phyloP scores from a whole-genome alignment of 139 green algal genomes.

The Haematococcus sp. region DNA sequence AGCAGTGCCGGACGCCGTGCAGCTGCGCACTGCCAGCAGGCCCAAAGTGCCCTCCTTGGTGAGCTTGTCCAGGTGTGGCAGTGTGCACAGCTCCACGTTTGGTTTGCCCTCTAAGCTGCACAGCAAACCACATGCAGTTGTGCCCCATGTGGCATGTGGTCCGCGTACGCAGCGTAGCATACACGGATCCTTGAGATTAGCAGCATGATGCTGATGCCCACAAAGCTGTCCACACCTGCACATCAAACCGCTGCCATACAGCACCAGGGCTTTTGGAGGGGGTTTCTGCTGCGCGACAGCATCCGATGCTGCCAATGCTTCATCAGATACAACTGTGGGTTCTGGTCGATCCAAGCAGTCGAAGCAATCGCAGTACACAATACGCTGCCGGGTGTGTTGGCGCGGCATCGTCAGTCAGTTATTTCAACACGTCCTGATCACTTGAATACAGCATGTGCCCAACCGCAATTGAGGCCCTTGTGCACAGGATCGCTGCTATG shows the following conservation, averaged over 20 bases:
- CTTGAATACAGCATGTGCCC: background rate
- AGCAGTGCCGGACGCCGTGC: background rate
- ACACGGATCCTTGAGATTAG: too few species aligned
- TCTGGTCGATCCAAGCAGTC: constrained; percentile 34
- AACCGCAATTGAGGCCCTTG: too few species aligned
- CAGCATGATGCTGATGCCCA: too few species aligned
- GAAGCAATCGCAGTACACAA: constrained; percentile 49
- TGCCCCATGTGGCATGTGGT: background rate
- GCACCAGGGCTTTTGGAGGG: constrained; percentile 55
- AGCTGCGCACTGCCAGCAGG: constrained; percentile 33
- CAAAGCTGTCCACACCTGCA: background rate
- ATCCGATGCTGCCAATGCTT: constrained; percentile 20
- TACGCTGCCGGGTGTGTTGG: constrained; percentile 23
- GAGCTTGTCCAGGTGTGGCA: constrained; percentile 48
- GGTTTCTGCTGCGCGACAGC: constrained; percentile 38
- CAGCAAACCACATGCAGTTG: background rate
- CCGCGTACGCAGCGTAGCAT: background rate
- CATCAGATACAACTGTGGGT: background rate
- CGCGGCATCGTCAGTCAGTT: too few species aligned
- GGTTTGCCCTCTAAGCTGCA: background rate
- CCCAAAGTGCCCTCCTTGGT: constrained; percentile 40
- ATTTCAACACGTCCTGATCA: too few species aligned
- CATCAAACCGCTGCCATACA: constrained; percentile 26
- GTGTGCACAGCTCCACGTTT: constrained; percentile 8
- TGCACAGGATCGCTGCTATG: too few species aligned